Evolutionary conservation across 1,139 yeast species (phyloP).

Genomic region (Yamadazyma blattariae): DNA sequence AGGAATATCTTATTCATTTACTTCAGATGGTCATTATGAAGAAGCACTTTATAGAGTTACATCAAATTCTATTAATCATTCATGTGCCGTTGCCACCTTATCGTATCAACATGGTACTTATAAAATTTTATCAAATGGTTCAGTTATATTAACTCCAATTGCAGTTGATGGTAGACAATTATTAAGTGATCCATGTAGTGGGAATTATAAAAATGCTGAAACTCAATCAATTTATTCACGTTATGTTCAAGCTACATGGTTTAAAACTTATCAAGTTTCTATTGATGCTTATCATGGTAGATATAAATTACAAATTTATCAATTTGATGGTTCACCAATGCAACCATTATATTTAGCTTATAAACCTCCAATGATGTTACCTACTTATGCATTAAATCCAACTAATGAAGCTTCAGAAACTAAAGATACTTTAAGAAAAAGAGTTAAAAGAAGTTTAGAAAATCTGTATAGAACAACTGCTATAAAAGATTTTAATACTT

Average conservation of each 20-base stretch:
- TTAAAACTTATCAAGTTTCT: constrained; percentile 54
- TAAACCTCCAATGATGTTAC: constrained; percentile 93
- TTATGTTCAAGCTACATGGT: constrained; percentile 65
- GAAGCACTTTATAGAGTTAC: constrained; percentile 82
- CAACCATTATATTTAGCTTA: constrained; percentile 91
- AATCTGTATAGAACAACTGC: constrained; percentile 82
- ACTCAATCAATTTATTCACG: constrained; percentile 58
- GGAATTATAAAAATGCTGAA: constrained; percentile 32
- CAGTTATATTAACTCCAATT: constrained; percentile 68
- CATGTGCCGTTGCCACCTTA: constrained; percentile 79
- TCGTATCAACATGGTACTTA: constrained; percentile 90
- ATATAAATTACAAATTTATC: constrained; percentile 68
- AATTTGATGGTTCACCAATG: constrained; percentile 78
- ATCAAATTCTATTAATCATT: constrained; percentile 69
- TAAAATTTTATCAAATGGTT: constrained; percentile 59
- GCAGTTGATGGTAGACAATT: constrained; percentile 92
- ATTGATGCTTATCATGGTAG: constrained; percentile 84
- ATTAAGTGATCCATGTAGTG: constrained; percentile 77
- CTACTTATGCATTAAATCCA: constrained; percentile 88
- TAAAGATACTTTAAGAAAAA: constrained; percentile 38
- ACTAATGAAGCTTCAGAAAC: constrained; percentile 49
- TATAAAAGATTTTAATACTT: constrained; percentile 39
- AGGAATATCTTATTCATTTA: constrained; percentile 89
- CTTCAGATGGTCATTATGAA: constrained; percentile 87
- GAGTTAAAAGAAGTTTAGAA: constrained; percentile 70